Conservation (phyloP, 805 yeast genomes). For the Monosporozyma yasuniensis region DNA sequence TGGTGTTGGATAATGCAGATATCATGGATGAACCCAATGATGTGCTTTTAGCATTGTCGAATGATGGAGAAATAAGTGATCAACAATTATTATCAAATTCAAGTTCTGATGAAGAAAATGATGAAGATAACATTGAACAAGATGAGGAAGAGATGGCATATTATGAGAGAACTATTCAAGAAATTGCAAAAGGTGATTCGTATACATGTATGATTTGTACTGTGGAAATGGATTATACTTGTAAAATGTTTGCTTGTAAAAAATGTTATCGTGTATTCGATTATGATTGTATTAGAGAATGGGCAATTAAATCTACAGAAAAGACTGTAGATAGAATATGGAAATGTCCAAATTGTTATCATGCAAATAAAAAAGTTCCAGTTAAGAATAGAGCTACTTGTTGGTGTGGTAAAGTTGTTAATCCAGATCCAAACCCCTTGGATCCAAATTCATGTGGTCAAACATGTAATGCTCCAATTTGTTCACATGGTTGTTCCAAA, state of each 20-base stretch:
- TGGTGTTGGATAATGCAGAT: not conserved
- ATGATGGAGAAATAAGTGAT: conserved; percentile 4
- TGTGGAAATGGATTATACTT: conserved; percentile 58
- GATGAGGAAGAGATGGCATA: conserved; percentile 20
- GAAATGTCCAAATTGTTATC: conserved; percentile 73
- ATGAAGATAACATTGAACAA: conserved; percentile 7
- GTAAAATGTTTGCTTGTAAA: conserved; percentile 71
- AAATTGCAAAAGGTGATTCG: conserved; percentile 40
- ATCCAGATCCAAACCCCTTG: conserved; percentile 51
- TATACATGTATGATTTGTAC: conserved; percentile 87
- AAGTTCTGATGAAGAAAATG: conserved; percentile 3
- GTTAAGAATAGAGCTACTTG: conserved; percentile 45
- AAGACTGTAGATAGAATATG: conserved; percentile 53
- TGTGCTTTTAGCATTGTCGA: conserved; percentile 7
- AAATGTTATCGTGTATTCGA: conserved; percentile 80
- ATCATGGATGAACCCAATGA: conserved; percentile 1
- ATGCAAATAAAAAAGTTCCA: conserved; percentile 41
- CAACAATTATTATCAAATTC: not conserved
- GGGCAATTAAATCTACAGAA: conserved; percentile 75
- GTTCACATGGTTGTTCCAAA: conserved; percentile 68
- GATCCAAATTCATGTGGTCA: conserved; percentile 87
- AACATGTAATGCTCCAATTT: conserved; percentile 53
- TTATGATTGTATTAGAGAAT: conserved; percentile 70
- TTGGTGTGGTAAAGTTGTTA: conserved; percentile 78
- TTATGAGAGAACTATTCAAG: conserved; percentile 27